Evolutionary conservation across 257 asterid genomes (phyloP), one percentile per base, ranked within the genome.

Genomic region (Solanum sitiens): DNA sequence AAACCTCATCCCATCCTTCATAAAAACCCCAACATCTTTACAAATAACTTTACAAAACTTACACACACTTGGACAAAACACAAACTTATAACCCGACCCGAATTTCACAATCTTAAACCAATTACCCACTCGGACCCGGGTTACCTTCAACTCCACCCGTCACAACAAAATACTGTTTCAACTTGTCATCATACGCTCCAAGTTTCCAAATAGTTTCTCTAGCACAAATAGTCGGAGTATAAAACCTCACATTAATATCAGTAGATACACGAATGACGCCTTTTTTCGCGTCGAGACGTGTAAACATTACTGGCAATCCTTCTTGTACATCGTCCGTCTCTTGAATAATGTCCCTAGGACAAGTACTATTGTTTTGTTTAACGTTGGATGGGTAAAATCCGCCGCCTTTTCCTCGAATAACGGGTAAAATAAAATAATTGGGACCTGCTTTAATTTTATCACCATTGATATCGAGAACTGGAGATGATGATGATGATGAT

Each of bases 41-140:
- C 90, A 85, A 20, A 88, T 25, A 32, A 85, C 88, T 40, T 88
- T 86, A 40, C 88, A 65, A 8, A 15, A 32, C 8, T 30, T 47
- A 2, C 90, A 88, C 47, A 88, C 88, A 20, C 75, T 88, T 0
- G 90, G 90, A 45, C 90, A 88, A n/a, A 42, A 77, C 27, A 88
- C 90, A 21, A 88, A 61, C 86, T 88, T 88, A 25, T 88, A 88
- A 76, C 67, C 88, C 11, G 45, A 16, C 23, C 56, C 86, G 12
- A 73, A 61, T 70, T 88, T 12, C 65, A 85, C 90, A 35, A 88
- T 88, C 88, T 88, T 88, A 42, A 88, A 88, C 90, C 90, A 88
- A 44, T 65, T 88, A 12, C 76, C 67, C 33, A 85, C 13, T 0
- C 3, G 25, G 88, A 6, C 90, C 90, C 1, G 88, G 88, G 5